These are phyloP conservation scores for Falciphora oryzae DNA, from an alignment of 2,329 filamentous ascomycete genomes.

Conservation along the genomic window DNA sequence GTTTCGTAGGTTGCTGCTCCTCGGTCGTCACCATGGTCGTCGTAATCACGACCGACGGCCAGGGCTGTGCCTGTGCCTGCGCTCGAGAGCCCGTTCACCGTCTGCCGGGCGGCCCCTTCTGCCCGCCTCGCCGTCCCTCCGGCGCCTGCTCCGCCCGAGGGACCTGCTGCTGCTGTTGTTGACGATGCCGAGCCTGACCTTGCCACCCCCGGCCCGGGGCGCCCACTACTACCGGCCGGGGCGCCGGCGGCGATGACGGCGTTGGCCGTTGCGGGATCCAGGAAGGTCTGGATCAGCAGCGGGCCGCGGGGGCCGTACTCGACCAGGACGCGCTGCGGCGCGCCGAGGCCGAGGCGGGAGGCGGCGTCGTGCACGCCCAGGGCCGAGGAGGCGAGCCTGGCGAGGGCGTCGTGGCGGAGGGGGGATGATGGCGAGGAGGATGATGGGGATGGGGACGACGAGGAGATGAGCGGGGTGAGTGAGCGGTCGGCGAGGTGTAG, in stretches of 20 bases:
- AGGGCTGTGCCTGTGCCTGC: too few relatives aligned
- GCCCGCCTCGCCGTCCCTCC: background rate
- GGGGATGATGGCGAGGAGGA: conserved; percentile 9
- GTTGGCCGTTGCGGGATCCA: conserved; percentile 28
- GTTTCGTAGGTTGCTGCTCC: too few relatives aligned
- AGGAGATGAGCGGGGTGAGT: conserved; percentile 52
- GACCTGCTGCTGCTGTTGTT: background rate
- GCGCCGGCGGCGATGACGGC: conserved; percentile 6
- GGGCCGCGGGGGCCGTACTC: conserved; percentile 40
- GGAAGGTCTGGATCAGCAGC: conserved; percentile 33
- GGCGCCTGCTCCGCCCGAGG: background rate
- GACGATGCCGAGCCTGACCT: background rate
- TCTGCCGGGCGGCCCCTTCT: background rate
- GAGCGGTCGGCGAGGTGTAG: conserved; percentile 53
- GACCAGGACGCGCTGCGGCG: conserved; percentile 50
- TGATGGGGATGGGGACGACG: conserved; percentile 26
- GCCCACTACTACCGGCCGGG: background rate
- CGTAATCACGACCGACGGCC: too few relatives aligned
- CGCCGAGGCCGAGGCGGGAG: conserved; percentile 46
- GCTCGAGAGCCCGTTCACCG: too few relatives aligned
- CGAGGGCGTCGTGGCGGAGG: conserved; percentile 35
- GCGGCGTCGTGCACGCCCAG: conserved; percentile 48
- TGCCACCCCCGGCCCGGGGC: too few relatives aligned
- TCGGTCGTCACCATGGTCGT: background rate
- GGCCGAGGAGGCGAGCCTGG: conserved; percentile 45